Percentiles rank a stretch among this genome's conserved stretches.
Conservation (phyloP, 495 filamentous ascomycete genomes). For the Xylaria longipes region DNA sequence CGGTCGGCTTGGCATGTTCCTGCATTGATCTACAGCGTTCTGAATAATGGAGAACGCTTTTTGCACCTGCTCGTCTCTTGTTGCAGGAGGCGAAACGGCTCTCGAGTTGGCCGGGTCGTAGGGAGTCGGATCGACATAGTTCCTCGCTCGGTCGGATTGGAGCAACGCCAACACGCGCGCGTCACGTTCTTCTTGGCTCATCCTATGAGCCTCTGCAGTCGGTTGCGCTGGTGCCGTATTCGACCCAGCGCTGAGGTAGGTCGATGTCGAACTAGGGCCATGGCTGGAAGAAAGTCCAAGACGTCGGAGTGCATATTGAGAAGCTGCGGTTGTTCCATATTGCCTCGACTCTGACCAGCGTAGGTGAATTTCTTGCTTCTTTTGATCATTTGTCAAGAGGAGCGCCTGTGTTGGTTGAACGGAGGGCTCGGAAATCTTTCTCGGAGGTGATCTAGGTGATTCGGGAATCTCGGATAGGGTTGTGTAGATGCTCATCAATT, state of each 20-base stretch:
- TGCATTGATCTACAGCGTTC: conserved; percentile 37
- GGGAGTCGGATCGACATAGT: conserved; percentile 42
- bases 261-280: not conserved
- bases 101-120: conserved; percentile 37
- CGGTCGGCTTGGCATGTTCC: conserved; percentile 39
- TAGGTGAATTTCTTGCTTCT: conserved; percentile 41
- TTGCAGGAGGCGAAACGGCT: conserved; percentile 40
- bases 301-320: conserved; percentile 30
- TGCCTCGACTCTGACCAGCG: conserved; percentile 37
- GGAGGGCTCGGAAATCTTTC: conserved; percentile 30
- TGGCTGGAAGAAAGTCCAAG: conserved; percentile 18
- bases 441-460: conserved; percentile 74
- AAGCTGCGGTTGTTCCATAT: conserved; percentile 28
- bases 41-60: conserved; percentile 40
- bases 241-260: not conserved
- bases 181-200: conserved; percentile 27
- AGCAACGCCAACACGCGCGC: conserved; percentile 39
- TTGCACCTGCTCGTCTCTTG: conserved; percentile 43
- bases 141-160: conserved; percentile 42
- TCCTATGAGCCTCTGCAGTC: conserved; percentile 3
- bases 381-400: conserved; percentile 28
- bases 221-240: not conserved
- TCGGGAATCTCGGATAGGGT: conserved; percentile 75
- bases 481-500: conserved; percentile 83
- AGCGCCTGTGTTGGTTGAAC: conserved; percentile 27